Percentiles rank a stretch among this genome's conserved stretches.
phyloP scores from a whole-genome alignment of 176 grass and related monocot species.

The Otatea glauca region DNA sequence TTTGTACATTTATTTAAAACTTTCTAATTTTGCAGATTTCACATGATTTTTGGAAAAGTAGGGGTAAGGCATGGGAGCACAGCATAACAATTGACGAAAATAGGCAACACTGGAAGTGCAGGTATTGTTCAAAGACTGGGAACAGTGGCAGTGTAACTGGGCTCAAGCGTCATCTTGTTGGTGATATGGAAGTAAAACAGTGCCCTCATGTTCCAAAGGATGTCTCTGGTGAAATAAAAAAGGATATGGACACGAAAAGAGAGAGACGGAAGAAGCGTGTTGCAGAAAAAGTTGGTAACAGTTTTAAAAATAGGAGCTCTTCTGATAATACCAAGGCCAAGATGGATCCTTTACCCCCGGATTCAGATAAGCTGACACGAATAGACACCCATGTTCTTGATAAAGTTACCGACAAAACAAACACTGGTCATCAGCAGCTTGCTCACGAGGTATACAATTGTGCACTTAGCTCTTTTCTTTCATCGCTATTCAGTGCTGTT shows the following conservation, averaged over 20 bases:
- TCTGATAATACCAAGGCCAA: not conserved
- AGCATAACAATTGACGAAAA: slow-evolving; percentile 32
- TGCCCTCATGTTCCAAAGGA: slow-evolving; percentile 50
- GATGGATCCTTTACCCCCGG: not conserved
- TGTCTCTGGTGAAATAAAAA: slow-evolving; percentile 35
- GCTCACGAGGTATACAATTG: no score
- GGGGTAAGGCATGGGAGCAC: slow-evolving; percentile 48
- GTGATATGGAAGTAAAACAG: slow-evolving; percentile 13
- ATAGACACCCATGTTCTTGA: not conserved
- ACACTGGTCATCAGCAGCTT: not conserved
- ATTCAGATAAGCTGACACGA: not conserved
- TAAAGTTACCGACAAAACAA: not conserved
- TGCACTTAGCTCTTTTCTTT: no score
- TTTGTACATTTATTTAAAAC: not conserved
- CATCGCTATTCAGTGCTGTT: no score
- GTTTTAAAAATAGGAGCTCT: not conserved
- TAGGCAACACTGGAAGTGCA: slow-evolving; percentile 63
- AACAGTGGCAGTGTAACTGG: not conserved
- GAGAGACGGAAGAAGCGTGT: not conserved
- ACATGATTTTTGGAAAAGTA: slow-evolving; percentile 21
- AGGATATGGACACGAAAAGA: slow-evolving; percentile 20
- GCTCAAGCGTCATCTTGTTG: no score
- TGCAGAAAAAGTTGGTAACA: not conserved
- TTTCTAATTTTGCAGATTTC: not conserved
- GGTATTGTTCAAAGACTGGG: slow-evolving; percentile 51